Base-by-base conservation (phyloP, 208 protist genomes). In the Leishmania mexicana region DNA sequence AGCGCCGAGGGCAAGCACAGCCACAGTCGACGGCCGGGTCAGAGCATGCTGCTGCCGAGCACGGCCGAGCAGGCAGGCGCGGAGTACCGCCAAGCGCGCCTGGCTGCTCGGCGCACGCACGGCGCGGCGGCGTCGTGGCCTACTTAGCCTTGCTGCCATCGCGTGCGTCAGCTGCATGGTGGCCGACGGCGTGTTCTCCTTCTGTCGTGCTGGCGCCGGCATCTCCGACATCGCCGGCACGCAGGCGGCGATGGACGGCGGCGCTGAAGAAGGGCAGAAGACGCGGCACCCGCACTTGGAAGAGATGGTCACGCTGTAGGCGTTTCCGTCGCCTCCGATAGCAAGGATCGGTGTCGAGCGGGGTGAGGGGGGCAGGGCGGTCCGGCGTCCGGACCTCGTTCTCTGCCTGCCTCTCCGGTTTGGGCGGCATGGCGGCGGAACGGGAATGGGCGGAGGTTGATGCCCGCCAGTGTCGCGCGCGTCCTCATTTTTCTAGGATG, bases 201-300 rank as follows among this genome's bases (percentile, higher is more conserved):
- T 76, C 5, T 75, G 76, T 71, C n/a, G 57, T 78, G 75, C 85
- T 89, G 79, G 65, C 78, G 31, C 81, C 82, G 4, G 78, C 60
- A 17, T 75, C 80, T 75, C 80, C 4, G 67, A 51, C 64, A 49
- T 28, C 17, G 81, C 82, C 11, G 79, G 79, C 8, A 42, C 19
- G 75, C 11, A n/a, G 42, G 7, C 80, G 24, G 7, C 58, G 58
- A 31, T 28, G 58, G 28, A 62, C 58, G 5, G 58, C 58, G 58
- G 58, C 58, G 28, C 58, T 64, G 58, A 31, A 13, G 58, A 64
- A n/a, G 58, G 28, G 58, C 28, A 31, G 57, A 62, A 62, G 28
- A 62, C 28, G 17, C 51, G 15, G 51, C 51, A 54, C 51, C 17
- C 15, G 51, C 51, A 21, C 51, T 19, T 54, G 51, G 17, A 54